Conservation (phyloP, 345 rosid species). For the Adansonia digitata region DNA sequence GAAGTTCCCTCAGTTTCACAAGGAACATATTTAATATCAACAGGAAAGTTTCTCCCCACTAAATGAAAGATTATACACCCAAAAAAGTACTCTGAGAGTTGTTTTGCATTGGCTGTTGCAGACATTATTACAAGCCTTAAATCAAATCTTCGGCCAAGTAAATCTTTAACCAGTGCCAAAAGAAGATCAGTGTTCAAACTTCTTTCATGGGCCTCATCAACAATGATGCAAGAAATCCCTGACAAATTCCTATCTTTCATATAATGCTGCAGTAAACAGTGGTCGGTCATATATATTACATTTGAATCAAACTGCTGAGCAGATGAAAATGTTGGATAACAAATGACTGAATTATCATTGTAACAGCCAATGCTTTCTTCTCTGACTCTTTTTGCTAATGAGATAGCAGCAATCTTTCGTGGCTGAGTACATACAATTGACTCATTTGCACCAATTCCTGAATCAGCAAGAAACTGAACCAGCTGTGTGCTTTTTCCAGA, state of each 20-base stretch:
- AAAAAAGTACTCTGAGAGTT: conserved; percentile 71
- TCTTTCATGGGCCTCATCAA: conserved; percentile 97
- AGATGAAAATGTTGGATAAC: conserved; percentile 58
- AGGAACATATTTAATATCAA: conserved; percentile 64
- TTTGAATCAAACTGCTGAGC: conserved; percentile 48
- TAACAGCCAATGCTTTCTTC: conserved; percentile 77
- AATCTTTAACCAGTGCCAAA: conserved; percentile 59
- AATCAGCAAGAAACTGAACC: conserved; percentile 88
- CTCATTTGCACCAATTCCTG: conserved; percentile 51
- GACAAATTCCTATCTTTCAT: conserved; percentile 61
- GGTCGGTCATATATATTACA: conserved; percentile 75
- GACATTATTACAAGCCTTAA: conserved; percentile 88
- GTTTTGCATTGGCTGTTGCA: conserved; percentile 83
- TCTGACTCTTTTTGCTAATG: conserved; percentile 67
- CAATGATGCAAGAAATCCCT: conserved; percentile 69
- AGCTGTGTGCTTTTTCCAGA: conserved; percentile 95
- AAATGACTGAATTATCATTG: conserved; percentile 41
- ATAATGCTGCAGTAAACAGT: conserved; percentile 72
- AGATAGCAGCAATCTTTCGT: conserved; percentile 75
- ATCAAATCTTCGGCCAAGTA: conserved; percentile 49
- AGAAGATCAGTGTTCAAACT: conserved; percentile 91
- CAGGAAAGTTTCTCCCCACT: conserved; percentile 72
- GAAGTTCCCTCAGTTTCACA: conserved; percentile 30
- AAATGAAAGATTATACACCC: conserved; percentile 54
- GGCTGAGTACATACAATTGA: conserved; percentile 87